Percentiles rank a stretch among this genome's conserved stretches.
These are phyloP conservation scores for Cryptococcus sp. DNA, from an alignment of 1,284 basidiomycete species.

Conservation along the genomic window DNA sequence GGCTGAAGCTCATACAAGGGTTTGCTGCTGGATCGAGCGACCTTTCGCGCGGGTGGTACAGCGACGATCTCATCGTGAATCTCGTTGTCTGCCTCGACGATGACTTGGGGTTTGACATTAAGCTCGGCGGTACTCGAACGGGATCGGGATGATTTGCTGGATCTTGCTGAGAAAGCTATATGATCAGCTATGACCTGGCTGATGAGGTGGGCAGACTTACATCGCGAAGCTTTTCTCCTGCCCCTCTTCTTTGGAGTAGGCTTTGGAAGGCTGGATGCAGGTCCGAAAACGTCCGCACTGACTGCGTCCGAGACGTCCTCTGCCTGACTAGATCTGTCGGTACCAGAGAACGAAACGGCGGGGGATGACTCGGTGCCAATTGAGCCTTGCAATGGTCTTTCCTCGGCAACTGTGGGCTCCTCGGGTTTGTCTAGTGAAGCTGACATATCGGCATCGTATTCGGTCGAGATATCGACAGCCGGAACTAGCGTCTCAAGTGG, in stretches of 20 bases:
- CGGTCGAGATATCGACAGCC: not conserved
- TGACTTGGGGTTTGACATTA: not conserved
- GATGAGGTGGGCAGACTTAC: too few species aligned
- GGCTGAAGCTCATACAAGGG: not conserved
- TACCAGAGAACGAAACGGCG: too few species aligned
- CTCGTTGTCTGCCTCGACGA: not conserved
- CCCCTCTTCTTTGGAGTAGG: too few species aligned
- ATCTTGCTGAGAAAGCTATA: too few species aligned
- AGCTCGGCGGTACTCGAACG: not conserved
- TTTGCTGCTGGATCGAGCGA: not conserved
- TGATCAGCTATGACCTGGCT: too few species aligned
- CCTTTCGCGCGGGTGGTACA: not conserved
- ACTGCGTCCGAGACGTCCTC: too few species aligned
- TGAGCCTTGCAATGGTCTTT: not conserved
- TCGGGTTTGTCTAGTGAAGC: conserved; percentile 12
- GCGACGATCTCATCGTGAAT: not conserved
- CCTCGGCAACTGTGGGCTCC: conserved; percentile 2
- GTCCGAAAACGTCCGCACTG: not conserved
- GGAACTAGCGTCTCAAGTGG: not conserved
- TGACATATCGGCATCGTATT: conserved; percentile 38
- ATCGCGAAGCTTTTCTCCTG: too few species aligned
- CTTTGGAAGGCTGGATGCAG: too few species aligned
- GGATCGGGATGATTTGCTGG: too few species aligned
- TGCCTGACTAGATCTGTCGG: too few species aligned
- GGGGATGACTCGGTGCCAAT: too few species aligned